Conservation (phyloP, 345 rosid species). For the Kandelia obovata region DNA sequence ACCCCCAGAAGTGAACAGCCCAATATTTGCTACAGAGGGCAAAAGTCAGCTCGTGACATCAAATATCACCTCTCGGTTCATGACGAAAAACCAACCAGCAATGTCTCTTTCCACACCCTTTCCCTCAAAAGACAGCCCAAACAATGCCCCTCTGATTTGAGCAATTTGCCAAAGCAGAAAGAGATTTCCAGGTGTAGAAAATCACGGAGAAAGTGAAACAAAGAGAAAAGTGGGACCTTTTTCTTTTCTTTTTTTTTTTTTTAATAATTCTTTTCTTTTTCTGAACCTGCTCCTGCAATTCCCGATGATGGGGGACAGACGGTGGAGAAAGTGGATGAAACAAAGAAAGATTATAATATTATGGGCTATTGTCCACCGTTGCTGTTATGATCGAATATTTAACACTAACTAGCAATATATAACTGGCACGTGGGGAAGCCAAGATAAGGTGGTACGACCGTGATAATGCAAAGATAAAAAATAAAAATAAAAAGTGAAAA, state of each 20-base stretch:
- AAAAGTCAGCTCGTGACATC: background rate
- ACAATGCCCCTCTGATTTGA: background rate
- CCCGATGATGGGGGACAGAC: conserved; percentile 27
- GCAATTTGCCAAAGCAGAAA: background rate
- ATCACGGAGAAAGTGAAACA: background rate
- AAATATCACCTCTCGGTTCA: background rate
- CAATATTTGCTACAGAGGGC: background rate
- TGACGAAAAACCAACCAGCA: conserved; percentile 1
- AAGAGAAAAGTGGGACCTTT: background rate
- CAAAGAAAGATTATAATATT: conserved; percentile 10
- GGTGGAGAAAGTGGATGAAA: conserved; percentile 16
- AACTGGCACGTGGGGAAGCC: conserved; percentile 36
- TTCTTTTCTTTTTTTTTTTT: background rate
- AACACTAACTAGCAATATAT: background rate
- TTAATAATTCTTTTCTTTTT: background rate
- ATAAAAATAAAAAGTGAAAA: background rate
- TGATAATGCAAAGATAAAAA: conserved; percentile 36
- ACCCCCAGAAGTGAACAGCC: background rate
- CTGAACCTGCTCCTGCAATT: conserved; percentile 23
- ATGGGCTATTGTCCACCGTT: background rate
- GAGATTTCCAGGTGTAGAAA: background rate
- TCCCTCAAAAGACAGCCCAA: background rate
- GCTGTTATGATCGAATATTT: background rate
- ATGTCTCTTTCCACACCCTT: background rate
- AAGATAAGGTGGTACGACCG: conserved; percentile 47